Base-by-base conservation (phyloP, 176 grass and related monocot species). In the Bonia amplexicaulis region DNA sequence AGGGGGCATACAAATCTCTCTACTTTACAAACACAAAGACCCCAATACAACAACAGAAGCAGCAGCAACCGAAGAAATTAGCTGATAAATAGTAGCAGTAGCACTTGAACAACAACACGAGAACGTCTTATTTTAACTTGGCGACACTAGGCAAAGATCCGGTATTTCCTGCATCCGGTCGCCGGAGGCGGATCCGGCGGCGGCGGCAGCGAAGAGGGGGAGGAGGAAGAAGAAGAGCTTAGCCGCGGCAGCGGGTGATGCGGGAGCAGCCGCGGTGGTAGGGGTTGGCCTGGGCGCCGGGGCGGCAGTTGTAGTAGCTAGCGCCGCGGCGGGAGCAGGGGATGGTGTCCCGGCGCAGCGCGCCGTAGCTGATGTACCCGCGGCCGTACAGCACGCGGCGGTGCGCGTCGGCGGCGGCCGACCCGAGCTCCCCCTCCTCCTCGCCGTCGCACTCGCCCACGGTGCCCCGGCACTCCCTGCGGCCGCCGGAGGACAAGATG, bases 231-330 rank as follows among this genome's bases (percentile, higher is more conserved):
- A 31, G 39, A 6, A 14, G 15, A 22, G 66, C 35, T 80, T 75
- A 90, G 80, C 85, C 82, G 83, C 94, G 94, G 91, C 94, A 96
- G 39, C 91, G 79, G 13, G 86, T 96, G 86, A 96, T 96, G 77
- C 80, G 73, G 12, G 94, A 93, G 91, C 94, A 96, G 0, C 94
- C 91, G 66, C 94, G 94, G 77, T 68, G 78, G 86, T 96, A 96
- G 29, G 94, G 94, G 75, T 96, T 93, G 35, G 89, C 84, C 80
- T 91, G 87, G 0, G 26, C 94, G 23, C 94, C 94, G n/a, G 94
- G 81, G 63, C 89, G 87, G 86, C 94, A 96, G 94, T 96, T 96
- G 82, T 91, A 93, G 91, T 96, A 96, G 83, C 89, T 91, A 33
- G 94, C 91, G 45, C 94, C 94, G 63, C 94, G 89, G 35, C 78